Evolutionary conservation across 805 yeast species (phyloP), one percentile per base, ranked within the genome.

Genomic region (Yamadazyma takamatsuzukensis): DNA sequence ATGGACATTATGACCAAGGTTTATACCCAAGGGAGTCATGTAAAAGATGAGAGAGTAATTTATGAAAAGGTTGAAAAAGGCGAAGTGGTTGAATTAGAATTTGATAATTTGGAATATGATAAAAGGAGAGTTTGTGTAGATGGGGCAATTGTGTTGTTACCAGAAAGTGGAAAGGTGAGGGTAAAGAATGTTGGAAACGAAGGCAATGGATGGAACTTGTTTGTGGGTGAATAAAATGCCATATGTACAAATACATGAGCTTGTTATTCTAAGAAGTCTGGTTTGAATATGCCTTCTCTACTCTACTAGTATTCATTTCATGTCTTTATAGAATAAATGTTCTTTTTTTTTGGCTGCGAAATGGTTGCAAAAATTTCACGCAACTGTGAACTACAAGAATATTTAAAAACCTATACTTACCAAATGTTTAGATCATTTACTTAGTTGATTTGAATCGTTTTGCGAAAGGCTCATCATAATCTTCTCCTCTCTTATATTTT

Each of bases 101-200:
- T 47, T 5, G 11, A 31, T 8, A 22, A 22, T 19, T 17, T 37
- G 26, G 21, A 14, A 5, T 12, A 24, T 16, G 21, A 22, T 21
- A 7, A 60, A n/a, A 57, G 72, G 40, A 58, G 87, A 21, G 68
- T 80, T 51, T 83, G 90, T 47, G 48, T 83, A 9, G 93, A 83
- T 53, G 93, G 93, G 0, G 57, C 71, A 13, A 78, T 76, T 15
- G 42, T 62, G 11, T 46, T 35, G 10, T 30, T 59, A 10, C 69
- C 70, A 2, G 53, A 47, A 12, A 22, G 32, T 11, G 44, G 41
- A 17, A 34, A 40, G 25, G 16, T 43, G 6, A 23, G 12, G 4
- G 19, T 42, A 18, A 10, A 18, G 12, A 25, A 25, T 17, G 5
- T 13, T 9, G 35, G 40, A n/a, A 31, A 32, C 26, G 24, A 25